Conservation (phyloP, 2,329 filamentous ascomycete species). For the Gaeumannomyces tritici region DNA sequence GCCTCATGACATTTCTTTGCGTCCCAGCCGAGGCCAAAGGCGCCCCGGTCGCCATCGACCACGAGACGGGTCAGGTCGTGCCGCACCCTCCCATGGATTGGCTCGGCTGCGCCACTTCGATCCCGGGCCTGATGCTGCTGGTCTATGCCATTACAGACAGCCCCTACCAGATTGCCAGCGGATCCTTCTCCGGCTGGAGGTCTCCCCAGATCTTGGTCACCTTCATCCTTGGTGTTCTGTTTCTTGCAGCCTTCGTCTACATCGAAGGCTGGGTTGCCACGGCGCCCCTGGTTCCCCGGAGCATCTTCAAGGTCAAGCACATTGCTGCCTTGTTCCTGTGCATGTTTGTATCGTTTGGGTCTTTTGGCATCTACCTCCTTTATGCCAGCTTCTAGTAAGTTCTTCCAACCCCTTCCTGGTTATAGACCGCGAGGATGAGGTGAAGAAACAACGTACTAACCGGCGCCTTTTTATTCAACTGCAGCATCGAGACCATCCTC, state of each 20-base stretch:
- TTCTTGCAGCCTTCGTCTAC: conserved; percentile 53
- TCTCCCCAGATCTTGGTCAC: conserved; percentile 57
- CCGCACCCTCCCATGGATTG: conserved; percentile 46
- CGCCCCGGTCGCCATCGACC: conserved; percentile 1
- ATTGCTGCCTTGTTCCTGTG: conserved; percentile 53
- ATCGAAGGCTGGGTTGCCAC: conserved; percentile 59
- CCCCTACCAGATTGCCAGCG: conserved; percentile 48
- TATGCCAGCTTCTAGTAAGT: conserved; percentile 55
- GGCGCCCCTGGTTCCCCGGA: conserved; percentile 57
- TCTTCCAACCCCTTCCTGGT: too few species aligned
- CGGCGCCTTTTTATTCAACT: conserved; percentile 20
- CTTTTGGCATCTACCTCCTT: conserved; percentile 54
- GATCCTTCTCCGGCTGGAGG: conserved; percentile 51
- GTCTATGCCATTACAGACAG: conserved; percentile 61
- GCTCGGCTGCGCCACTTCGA: conserved; percentile 42
- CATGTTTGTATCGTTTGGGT: conserved; percentile 57
- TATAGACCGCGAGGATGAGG: neutral
- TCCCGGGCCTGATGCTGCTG: conserved; percentile 50
- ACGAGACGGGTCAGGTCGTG: conserved; percentile 19
- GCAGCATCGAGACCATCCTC: conserved; percentile 38
- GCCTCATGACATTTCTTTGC: conserved; percentile 1
- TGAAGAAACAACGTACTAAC: conserved; percentile 12
- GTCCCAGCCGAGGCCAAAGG: conserved; percentile 8
- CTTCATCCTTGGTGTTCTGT: conserved; percentile 46
- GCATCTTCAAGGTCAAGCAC: conserved; percentile 57